Base-by-base conservation (phyloP, 139 green algal species). In the Chloropicon primus region DNA sequence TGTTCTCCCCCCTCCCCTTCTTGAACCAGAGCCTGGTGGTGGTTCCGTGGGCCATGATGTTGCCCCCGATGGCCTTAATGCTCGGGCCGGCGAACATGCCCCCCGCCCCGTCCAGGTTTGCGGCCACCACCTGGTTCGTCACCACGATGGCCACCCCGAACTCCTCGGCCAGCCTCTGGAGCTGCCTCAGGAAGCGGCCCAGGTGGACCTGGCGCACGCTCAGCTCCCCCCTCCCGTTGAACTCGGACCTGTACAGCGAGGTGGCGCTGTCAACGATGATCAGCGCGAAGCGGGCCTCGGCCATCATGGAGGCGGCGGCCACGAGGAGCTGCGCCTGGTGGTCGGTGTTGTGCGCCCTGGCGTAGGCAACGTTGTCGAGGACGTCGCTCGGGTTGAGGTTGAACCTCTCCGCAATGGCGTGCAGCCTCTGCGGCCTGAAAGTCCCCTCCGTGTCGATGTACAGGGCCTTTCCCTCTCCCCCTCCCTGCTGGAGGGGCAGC, bases 41-140 rank as follows among this genome's bases (percentile, higher is more conserved):
- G n/a, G 95, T 94, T 24, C 95, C 94, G 84, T 99, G 96, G n/a
- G 96, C 96, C 91, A 99, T 97, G 85, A 99, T 99, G 86, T 99
- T 98, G 73, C 96, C 96, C 24, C 96, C 96, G 78, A 99, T 97
- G 21, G 96, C 92, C 86, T 98, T 98, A n/a, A 98, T 82, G 22
- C 80, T 77, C 1, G 92, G 93, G 0, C 91, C 94, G n/a, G 91
- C 87, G 85, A 97, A 97, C 87, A 97, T 96, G 28, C 72, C 72
- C n/a, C 75, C 76, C 82, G 2, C 76, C 74, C 91, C 95, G 74
- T 99, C 96, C 62, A 97, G 84, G 73, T 96, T 96, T 24, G 92
- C 93, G 41, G 93, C 90, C 26, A 98, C 94, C 77, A 92, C 91
- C 89, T 99, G 96, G 84, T 99, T 99, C 22, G 94, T 96, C 2